These are phyloP conservation scores for Curvularia lunata DNA, from an alignment of 2,329 filamentous ascomycete genomes.

Conservation along the genomic window DNA sequence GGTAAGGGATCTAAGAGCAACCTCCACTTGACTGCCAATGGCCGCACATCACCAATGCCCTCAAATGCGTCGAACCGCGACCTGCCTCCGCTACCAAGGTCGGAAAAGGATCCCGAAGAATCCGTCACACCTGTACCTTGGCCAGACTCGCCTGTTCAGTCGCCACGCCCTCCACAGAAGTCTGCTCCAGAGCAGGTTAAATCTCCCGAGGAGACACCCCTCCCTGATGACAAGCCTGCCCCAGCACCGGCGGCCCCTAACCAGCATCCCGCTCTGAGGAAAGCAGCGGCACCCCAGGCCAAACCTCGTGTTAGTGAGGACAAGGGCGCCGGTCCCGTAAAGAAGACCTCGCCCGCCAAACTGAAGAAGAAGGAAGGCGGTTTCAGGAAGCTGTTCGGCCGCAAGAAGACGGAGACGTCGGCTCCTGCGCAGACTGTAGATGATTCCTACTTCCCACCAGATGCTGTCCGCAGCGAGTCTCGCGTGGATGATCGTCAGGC, in stretches of 20 bases:
- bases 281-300: conserved; percentile 25
- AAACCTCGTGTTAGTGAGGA: conserved; percentile 32
- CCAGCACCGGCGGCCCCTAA: conserved; percentile 30
- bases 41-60: conserved; percentile 36
- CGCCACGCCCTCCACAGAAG: conserved; percentile 45
- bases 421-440: conserved; percentile 27
- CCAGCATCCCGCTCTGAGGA: conserved; percentile 53
- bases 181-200: conserved; percentile 3
- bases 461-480: conserved; percentile 34
- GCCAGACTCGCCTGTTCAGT: conserved; percentile 33
- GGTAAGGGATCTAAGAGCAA: conserved; percentile 69
- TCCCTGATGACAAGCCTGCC: conserved; percentile 42
- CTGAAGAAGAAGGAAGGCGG: conserved; percentile 48
- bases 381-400: conserved; percentile 50
- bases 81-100: conserved; percentile 51
- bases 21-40: conserved; percentile 45
- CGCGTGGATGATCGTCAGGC: conserved; percentile 32
- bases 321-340: conserved; percentile 21
- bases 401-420: conserved; percentile 43
- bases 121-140: conserved; percentile 45
- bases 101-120: conserved; percentile 37
- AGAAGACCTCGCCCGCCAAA: conserved; percentile 45
- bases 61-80: conserved; percentile 46
- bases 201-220: conserved; percentile 10
- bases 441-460: conserved; percentile 26